These are phyloP conservation scores for Dioscorea cayenensis DNA, from an alignment of 116 monocot genomes.

Conservation along the genomic window DNA sequence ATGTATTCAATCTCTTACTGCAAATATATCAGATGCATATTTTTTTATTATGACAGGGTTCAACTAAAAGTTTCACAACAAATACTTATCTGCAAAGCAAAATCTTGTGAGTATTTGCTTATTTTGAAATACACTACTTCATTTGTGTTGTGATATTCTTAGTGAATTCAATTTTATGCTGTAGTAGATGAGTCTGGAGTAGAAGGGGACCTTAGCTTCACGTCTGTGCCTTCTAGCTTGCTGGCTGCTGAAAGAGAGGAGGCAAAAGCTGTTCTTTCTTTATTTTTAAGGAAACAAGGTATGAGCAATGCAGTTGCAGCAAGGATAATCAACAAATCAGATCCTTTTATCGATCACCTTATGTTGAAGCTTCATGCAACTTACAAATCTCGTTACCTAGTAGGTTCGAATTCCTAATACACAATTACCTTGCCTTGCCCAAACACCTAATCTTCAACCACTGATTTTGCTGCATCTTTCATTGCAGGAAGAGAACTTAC, in stretches of 20 bases:
- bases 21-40: too few relatives aligned
- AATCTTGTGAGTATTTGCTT: constrained; percentile 29
- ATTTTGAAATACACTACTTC: neutral
- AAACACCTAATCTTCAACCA: neutral
- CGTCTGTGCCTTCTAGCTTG: constrained; percentile 52
- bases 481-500: constrained; percentile 84
- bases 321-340: constrained; percentile 84
- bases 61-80: constrained; percentile 22
- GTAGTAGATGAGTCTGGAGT: constrained; percentile 47
- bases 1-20: too few relatives aligned
- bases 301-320: constrained; percentile 73
- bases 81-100: constrained; percentile 42
- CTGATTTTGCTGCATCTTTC: neutral
- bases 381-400: constrained; percentile 88
- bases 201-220: constrained; percentile 18
- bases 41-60: constrained; percentile 23
- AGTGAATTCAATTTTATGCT: neutral
- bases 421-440: neutral
- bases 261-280: constrained; percentile 78
- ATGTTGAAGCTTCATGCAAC: constrained; percentile 71
- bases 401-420: constrained; percentile 62
- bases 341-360: constrained; percentile 80
- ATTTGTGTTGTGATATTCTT: neutral
- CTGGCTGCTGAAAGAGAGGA: constrained; percentile 91
- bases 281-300: constrained; percentile 85